Conservation (phyloP, 2,329 filamentous ascomycete species). For the Chalara sp. region DNA sequence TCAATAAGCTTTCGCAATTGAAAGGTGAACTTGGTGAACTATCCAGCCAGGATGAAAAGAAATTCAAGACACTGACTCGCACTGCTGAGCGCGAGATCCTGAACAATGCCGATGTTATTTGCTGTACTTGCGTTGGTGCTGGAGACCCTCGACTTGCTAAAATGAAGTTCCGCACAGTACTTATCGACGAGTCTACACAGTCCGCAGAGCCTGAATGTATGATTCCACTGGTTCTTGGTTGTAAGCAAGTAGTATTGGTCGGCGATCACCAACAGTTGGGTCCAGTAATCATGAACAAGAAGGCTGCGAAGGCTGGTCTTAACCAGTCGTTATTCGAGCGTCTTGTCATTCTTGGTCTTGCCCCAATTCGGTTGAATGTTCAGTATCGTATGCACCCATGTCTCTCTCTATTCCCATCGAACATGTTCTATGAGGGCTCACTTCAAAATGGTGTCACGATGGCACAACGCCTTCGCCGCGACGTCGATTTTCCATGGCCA, state of each 20-base stretch:
- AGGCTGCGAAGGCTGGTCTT: conserved; percentile 92
- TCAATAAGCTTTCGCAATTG: conserved; percentile 86
- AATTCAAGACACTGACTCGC: conserved; percentile 91
- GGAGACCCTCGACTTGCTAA: conserved; percentile 92
- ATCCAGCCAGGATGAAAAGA: conserved; percentile 95
- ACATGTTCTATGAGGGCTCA: conserved; percentile 99
- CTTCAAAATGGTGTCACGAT: conserved; percentile 94
- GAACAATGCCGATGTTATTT: conserved; percentile 93
- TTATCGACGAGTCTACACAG: conserved; percentile 97
- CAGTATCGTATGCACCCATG: conserved; percentile 99
- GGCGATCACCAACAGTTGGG: conserved; percentile 97
- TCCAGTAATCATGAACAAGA: conserved; percentile 99
- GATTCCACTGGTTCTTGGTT: conserved; percentile 94
- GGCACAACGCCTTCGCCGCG: conserved; percentile 78
- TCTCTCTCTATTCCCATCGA: conserved; percentile 93
- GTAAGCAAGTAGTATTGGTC: conserved; percentile 98
- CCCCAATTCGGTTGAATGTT: conserved; percentile 88
- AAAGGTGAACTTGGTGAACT: conserved; percentile 89
- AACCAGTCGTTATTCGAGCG: conserved; percentile 99
- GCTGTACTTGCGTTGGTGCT: conserved; percentile 96
- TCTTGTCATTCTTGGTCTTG: conserved; percentile 82
- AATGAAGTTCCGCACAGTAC: conserved; percentile 95
- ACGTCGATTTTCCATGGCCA: conserved; percentile 98
- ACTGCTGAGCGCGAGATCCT: conserved; percentile 93
- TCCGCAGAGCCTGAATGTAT: conserved; percentile 98